Conservation (phyloP, 1,284 basidiomycete species). For the Trametes sp. region DNA sequence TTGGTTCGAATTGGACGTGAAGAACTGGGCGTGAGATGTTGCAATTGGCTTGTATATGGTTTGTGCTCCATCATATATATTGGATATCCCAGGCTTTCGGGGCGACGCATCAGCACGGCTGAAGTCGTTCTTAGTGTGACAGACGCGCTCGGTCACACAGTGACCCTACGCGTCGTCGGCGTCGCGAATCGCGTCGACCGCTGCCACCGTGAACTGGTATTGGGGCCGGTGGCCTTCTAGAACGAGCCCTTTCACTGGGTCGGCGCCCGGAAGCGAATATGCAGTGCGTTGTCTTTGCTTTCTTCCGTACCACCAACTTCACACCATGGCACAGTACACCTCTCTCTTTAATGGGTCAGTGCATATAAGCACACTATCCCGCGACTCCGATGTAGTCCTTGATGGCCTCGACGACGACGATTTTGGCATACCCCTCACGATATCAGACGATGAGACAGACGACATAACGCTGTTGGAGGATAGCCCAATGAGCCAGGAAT, state of each 20-base stretch:
- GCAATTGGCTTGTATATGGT: too few relatives aligned
- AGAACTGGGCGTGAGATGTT: slow-evolving; percentile 59
- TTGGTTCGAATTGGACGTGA: slow-evolving; percentile 70
- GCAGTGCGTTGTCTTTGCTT: not conserved
- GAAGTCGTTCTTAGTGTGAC: slow-evolving; percentile 15
- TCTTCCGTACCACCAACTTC: not conserved
- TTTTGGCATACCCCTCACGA: slow-evolving; percentile 5
- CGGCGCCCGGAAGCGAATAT: too few relatives aligned
- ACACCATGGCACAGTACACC: not conserved
- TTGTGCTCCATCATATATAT: not conserved
- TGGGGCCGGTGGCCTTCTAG: too few relatives aligned
- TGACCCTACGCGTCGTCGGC: slow-evolving; percentile 26
- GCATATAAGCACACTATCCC: not conserved
- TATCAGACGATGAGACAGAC: slow-evolving; percentile 16
- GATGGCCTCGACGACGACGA: slow-evolving; percentile 6
- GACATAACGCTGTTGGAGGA: not conserved
- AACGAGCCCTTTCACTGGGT: not conserved
- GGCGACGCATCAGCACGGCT: not conserved
- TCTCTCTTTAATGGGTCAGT: not conserved
- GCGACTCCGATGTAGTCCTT: not conserved
- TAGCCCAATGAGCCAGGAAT: not conserved
- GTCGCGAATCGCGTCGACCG: too few relatives aligned
- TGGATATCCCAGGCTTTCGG: not conserved
- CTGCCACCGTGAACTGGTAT: too few relatives aligned
- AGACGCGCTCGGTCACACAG: slow-evolving; percentile 25